Base-by-base conservation (phyloP, 1,284 basidiomycete genomes). In the Apiotrichum gracile region DNA sequence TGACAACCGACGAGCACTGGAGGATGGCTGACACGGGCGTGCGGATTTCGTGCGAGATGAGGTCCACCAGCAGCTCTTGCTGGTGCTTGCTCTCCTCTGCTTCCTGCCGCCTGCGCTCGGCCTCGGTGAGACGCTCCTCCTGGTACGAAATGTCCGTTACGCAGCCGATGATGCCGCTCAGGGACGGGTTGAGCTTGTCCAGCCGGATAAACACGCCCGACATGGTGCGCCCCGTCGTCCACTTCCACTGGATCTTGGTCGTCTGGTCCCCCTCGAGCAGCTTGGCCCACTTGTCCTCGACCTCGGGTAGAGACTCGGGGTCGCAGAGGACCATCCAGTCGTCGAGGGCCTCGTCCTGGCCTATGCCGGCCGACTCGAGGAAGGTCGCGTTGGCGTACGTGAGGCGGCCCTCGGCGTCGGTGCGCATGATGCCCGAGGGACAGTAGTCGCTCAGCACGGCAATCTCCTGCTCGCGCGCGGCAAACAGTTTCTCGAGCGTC, bases 131-230 rank as follows among this genome's bases (percentile, higher is more conserved):
- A 31, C 51, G 49, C 39, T 64, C 61, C 60, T 70, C 67, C 50
- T 72, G 67, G 35, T 70, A 55, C 5, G 67, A 63, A 5, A 71
- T 63, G 46, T 73, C 73, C 12, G 58, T 63, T 0, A 70, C 49
- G 55, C 73, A 75, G 1, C 67, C 70, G 5, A 74, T 47, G 22
- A 70, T 59, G n/a, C 71, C 71, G 0, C 58, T 31, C 62, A 69
- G 60, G 10, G 52, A 56, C 9, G 61, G 61, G 13, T 54, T 50
- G 12, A 69, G 52, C 24, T 61, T 46, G 50, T 72, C 68, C 19
- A 74, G 55, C 5, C 68, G 64, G 47, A 72, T 58, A 38, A 72
- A 71, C 26, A 60, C 54, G 1, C 64, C 69, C 7, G 57, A 49
- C 29, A 69, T 62, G 14, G 50, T 55, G 21, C 52, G 56, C 1